Percentiles rank a stretch among this genome's conserved stretches.
Evolutionary conservation across 352 stramenopile genomes (phyloP).

Genomic region (Phytophthora sp.): DNA sequence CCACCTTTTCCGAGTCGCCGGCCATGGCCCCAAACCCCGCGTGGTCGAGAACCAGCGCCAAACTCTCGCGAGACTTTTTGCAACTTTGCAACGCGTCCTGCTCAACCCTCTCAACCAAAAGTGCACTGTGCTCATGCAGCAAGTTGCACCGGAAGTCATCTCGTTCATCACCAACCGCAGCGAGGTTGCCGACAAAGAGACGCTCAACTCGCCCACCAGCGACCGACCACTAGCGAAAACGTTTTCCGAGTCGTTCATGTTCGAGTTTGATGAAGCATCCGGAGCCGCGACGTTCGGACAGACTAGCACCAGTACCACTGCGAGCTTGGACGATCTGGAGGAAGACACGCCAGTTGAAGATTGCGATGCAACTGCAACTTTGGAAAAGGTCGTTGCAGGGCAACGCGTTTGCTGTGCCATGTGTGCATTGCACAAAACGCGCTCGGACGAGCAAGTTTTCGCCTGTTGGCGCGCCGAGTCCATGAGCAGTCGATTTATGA

Average conservation of each 20-base stretch:
- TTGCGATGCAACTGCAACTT: conserved; percentile 1
- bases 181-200: conserved; percentile 2
- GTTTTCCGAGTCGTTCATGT: conserved; percentile 42
- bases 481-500: conserved; percentile 32
- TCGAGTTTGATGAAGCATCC: conserved; percentile 12
- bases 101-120: conserved; percentile 47
- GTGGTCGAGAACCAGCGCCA: conserved; percentile 34
- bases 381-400: conserved; percentile 23
- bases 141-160: conserved; percentile 40
- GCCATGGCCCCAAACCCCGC: conserved; percentile 20
- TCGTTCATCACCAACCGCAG: conserved; percentile 41
- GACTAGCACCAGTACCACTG: conserved; percentile 21
- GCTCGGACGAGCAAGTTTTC: conserved; percentile 51
- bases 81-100: conserved; percentile 46
- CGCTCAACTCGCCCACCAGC: conserved; percentile 28
- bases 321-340: conserved; percentile 23
- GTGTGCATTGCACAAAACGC: conserved; percentile 38
- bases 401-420: conserved; percentile 49
- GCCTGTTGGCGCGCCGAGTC: conserved; percentile 33
- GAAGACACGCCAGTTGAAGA: conserved; percentile 13
- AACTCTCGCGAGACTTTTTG: conserved; percentile 42
- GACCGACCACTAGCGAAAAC: conserved; percentile 33
- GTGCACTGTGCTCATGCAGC: conserved; percentile 37
- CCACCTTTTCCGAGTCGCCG: conserved; percentile 33
- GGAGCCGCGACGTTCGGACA: conserved; percentile 8